Evolutionary conservation across 495 filamentous ascomycete genomes (phyloP), one percentile per base, ranked within the genome.

Genomic region (Neurospora africana): DNA sequence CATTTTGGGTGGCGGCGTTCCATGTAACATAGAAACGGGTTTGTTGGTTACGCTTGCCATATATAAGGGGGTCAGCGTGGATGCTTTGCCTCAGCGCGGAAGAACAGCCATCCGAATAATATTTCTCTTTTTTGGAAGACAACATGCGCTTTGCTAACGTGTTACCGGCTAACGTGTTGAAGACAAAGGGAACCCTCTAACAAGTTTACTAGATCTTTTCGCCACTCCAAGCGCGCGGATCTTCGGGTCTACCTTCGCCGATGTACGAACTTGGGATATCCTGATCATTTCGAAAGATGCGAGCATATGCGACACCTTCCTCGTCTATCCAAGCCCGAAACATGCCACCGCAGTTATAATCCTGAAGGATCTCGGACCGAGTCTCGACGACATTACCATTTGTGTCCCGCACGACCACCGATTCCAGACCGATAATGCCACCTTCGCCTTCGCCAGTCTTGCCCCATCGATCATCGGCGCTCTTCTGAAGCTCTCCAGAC

Each of bases 321-420:
- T 86, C 86, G 73, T 92, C 89, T 38, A 93, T 79, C 87, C 90
- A 95, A 9, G 91, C 92, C 37, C 93, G 85, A 81, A 92, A 96
- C 92, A 98, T 95, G 0, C 94, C 94, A 4, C 90, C 91, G 75
- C 92, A 97, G 78, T 98, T 97, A 79, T 91, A 92, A 76, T 93
- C 91, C 69, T 86, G 89, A 36, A 92, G 83, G n/a, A 93, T 83
- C 58, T 83, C 81, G 0, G 72, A 84, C 71, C 69, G 76, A 72
- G 76, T 53, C 77, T 82, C 78, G 21, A 86, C 77, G n/a, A 85
- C 78, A 36, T 78, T 68, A 0, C 83, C 85, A 23, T 81, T 76
- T 9, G 30, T 68, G 71, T 86, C 79, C 2, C 78, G 73, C 23
- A 82, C 80, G 21, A 89, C 79, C 4, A 85, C 81, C 6, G 86